A percentile compares a stretch with the other conserved stretches of the same genome.
phyloP scores from a whole-genome alignment of 805 yeast genomes.

The Wickerhamomyces strasburgensis region DNA sequence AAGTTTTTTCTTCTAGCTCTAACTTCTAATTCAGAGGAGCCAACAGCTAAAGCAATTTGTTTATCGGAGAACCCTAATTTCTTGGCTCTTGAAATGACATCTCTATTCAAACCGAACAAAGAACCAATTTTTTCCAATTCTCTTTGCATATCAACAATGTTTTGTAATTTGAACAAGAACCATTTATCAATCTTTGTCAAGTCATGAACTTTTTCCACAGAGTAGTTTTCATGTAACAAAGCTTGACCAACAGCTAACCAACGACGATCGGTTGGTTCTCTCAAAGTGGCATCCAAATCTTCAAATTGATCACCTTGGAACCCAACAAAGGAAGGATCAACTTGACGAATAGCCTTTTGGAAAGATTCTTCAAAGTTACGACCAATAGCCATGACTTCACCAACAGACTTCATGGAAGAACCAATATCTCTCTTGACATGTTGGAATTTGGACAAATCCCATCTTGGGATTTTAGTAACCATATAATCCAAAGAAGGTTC shows the following conservation, averaged over 20 bases:
- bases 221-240: constrained; percentile 79
- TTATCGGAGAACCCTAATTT: constrained; percentile 93
- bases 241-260: constrained; percentile 99
- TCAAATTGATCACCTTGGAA: constrained; percentile 86
- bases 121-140: constrained; percentile 65
- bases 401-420: constrained; percentile 96
- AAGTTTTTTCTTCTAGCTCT: constrained; percentile 75
- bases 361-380: constrained; percentile 96
- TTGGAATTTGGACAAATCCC: constrained; percentile 95
- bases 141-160: constrained; percentile 85
- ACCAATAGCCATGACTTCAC: constrained; percentile 99
- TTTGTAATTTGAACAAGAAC: constrained; percentile 90
- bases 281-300: constrained; percentile 67
- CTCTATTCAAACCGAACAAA: constrained; percentile 57
- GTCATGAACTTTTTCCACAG: constrained; percentile 90
- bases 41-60: constrained; percentile 80
- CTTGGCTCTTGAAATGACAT: constrained; percentile 73
- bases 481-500: constrained; percentile 96
- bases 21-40: constrained; percentile 71
- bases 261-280: constrained; percentile 92
- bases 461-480: constrained; percentile 96
- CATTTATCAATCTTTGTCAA: constrained; percentile 91
- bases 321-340: constrained; percentile 86
- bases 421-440: constrained; percentile 93
- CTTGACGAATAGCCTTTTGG: constrained; percentile 96